phyloP scores from a whole-genome alignment of 1,284 basidiomycete species.

The Ceratobasidium papillatum region DNA sequence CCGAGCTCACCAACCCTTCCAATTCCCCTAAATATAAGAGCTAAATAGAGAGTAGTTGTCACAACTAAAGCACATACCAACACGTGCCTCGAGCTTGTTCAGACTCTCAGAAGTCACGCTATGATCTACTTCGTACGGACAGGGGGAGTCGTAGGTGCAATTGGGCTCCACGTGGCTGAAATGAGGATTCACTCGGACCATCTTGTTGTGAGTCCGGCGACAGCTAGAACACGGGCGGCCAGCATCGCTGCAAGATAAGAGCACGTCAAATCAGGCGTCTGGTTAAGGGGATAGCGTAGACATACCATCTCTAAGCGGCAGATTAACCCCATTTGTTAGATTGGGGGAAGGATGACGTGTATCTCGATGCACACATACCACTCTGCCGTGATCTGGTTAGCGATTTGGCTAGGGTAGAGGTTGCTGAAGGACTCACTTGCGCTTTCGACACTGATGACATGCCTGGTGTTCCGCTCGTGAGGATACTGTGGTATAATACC shows the following conservation, averaged over 20 bases:
- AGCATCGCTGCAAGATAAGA: constrained; percentile 8
- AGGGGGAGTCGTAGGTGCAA: constrained; percentile 16
- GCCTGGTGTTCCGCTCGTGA: not conserved
- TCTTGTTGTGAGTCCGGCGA: constrained; percentile 22
- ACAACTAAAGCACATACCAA: not conserved
- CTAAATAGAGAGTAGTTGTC: not conserved
- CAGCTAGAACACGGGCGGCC: constrained; percentile 21
- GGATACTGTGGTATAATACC: not conserved
- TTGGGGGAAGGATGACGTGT: not conserved
- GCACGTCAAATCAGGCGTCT: not conserved
- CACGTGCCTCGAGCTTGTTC: constrained; percentile 4
- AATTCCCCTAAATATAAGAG: constrained; percentile 6
- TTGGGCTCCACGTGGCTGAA: constrained; percentile 5
- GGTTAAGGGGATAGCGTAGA: not conserved
- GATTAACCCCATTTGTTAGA: not conserved
- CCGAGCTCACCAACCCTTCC: not conserved
- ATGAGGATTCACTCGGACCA: constrained; percentile 20
- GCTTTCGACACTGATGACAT: constrained; percentile 33
- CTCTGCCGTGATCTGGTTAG: not conserved
- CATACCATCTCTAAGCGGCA: constrained; percentile 23
- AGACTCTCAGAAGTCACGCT: not conserved
- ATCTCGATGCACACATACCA: not conserved
- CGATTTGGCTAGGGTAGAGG: not conserved
- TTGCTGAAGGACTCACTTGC: constrained; percentile 1
- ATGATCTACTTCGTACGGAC: not conserved